Conservation (phyloP, 768 basidiomycete species). For the Pilatotrama ljubarskyi region DNA sequence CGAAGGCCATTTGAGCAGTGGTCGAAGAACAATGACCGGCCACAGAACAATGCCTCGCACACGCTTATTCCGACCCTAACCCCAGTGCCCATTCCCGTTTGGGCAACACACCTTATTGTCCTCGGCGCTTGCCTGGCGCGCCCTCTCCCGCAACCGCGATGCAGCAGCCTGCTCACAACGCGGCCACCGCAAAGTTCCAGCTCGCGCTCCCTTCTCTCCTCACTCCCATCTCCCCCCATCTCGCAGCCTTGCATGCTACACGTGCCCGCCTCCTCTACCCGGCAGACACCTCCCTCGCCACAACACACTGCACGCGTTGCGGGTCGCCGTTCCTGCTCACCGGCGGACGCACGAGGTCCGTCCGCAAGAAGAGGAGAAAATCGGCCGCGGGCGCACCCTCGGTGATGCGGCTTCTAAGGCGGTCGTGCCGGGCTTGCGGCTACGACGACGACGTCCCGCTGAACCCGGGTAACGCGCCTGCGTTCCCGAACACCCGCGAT, state of each 20-base stretch:
- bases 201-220: conserved; percentile 50
- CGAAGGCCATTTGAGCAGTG: conserved; percentile 19
- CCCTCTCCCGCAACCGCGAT: neutral
- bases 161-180: conserved; percentile 15
- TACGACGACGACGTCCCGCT: conserved; percentile 29
- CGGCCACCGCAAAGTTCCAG: conserved; percentile 31
- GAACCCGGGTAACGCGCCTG: conserved; percentile 17
- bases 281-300: conserved; percentile 21
- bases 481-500: conserved; percentile 24
- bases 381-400: neutral
- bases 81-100: neutral
- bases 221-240: conserved; percentile 50
- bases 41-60: conserved; percentile 18
- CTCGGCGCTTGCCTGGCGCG: neutral
- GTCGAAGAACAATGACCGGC: conserved; percentile 14
- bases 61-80: conserved; percentile 11
- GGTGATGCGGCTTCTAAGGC: conserved; percentile 18
- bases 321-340: conserved; percentile 49
- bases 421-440: conserved; percentile 32
- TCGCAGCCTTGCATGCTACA: conserved; percentile 63
- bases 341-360: conserved; percentile 37
- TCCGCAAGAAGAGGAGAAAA: conserved; percentile 32
- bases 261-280: conserved; percentile 37
- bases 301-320: conserved; percentile 51
- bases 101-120: conserved; percentile 9